Evolutionary conservation across 1,284 basidiomycete species (phyloP).

Genomic region (Paramarasmius palmivorus): DNA sequence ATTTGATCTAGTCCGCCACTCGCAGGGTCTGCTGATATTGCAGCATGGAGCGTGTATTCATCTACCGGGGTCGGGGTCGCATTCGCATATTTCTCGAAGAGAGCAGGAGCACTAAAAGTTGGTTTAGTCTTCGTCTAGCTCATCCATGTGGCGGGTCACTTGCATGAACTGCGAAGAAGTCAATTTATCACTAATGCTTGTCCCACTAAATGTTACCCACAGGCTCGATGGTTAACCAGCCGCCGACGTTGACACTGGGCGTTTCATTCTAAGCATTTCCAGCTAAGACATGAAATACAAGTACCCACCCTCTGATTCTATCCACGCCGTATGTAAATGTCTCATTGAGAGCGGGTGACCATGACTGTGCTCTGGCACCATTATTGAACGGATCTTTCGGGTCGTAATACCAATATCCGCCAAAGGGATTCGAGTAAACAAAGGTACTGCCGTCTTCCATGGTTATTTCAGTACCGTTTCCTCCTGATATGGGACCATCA

Average conservation of each 20-base stretch:
- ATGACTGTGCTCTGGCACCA: conserved; percentile 74
- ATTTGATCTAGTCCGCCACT: conserved; percentile 66
- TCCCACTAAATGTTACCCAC: conserved; percentile 48
- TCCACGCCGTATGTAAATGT: conserved; percentile 81
- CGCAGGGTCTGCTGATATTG: conserved; percentile 59
- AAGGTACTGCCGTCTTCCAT: conserved; percentile 74
- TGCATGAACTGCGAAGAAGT: conserved; percentile 51
- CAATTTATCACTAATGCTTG: conserved; percentile 8
- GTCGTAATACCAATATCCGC: conserved; percentile 77
- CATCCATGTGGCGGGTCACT: conserved; percentile 26
- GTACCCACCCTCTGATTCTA: conserved; percentile 69
- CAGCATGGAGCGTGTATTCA: conserved; percentile 78
- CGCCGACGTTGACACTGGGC: conserved; percentile 85
- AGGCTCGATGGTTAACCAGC: conserved; percentile 91
- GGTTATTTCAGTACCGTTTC: conserved; percentile 67
- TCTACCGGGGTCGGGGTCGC: conserved; percentile 60
- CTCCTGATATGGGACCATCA: conserved; percentile 50
- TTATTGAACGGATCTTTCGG: conserved; percentile 81
- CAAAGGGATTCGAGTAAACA: conserved; percentile 75
- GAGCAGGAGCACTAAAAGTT: conserved; percentile 59
- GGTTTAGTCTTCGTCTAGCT: conserved; percentile 8
- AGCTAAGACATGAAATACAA: conserved; percentile 9
- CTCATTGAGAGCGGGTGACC: conserved; percentile 82
- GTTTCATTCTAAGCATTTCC: not conserved
- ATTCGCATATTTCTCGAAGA: conserved; percentile 78